Base-by-base conservation (phyloP, 495 filamentous ascomycete genomes). In the Hypoxylon lienhwacheense region DNA sequence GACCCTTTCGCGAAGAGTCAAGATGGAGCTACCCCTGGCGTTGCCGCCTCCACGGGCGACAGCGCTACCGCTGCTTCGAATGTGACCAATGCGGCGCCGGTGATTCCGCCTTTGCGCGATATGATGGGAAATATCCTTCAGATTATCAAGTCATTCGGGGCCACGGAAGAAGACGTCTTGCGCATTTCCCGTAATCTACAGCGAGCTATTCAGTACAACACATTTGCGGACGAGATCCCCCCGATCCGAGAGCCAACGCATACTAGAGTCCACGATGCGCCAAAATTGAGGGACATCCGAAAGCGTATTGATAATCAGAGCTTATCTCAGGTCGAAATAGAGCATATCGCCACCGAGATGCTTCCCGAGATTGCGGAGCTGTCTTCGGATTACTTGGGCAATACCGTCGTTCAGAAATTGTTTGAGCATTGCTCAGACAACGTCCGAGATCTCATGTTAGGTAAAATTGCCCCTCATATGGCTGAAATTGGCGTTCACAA, bases 321-420 rank as follows among this genome's bases (percentile, higher is more conserved):
- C 31, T 87, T 90, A 64, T 88, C 86, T 1, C 80, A 85, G 35
- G 78, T 84, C 8, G 93, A 98, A 67, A 91, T 98, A 57, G 93
- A 98, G 67, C 86, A 85, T 53, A 95, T 91, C 61, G 95, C 93
- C 24, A 74, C 85, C 19, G 85, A 85, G 22, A 98, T 98, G 95
- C 81, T 98, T 11, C 88, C 90, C 20, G 93, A 98, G 72, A 91
- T 98, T 64, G 90, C 92, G 8, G 93, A 97, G 69, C 79, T 98
- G 12, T 78, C 93, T 14, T 91, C 90, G 7, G 93, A 98, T 65
- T 98, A 98, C 60, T 81, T 98, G 45, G 93, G 93, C 59, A 98
- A 98, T 70, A 98, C 93, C 0, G 93, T 98, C n/a, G 93, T 98
- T 17, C 93, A 98, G 70, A 97, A 97, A 71, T 73, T 98, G 40